Evolutionary conservation across 805 yeast species (phyloP), one percentile per base, ranked within the genome.

Genomic region (Sugiyamaella americana): DNA sequence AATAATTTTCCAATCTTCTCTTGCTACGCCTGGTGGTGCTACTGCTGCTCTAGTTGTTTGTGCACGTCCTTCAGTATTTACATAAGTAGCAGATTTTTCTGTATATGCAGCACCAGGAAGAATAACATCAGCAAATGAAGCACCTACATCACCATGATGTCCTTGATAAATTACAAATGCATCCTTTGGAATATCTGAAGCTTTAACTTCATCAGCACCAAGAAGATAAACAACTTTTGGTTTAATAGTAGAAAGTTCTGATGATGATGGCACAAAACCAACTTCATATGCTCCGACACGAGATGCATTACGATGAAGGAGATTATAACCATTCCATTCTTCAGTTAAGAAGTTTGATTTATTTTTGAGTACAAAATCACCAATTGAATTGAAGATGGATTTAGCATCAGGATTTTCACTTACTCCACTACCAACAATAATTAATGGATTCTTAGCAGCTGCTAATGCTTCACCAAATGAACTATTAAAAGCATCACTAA

Each of bases 131-230:
- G 95, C 95, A 57, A 79, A 76, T 5, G 91, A 80, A 23, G 95
- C 95, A 56, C 95, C 95, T 19, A 76, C 66, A 58, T 86, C 95
- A 69, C 95, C 95, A 67, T 86, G 95, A 67, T 87, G 95, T 47
- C 95, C 95, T 69, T 86, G 87, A 69, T 86, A 86, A 44, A 86
- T 80, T 24, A 87, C 95, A 64, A 86, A 87, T 2, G 95, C 87
- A 63, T 86, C 93, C 64, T 73, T 72, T 55, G 95, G 94, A 57
- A 86, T 78, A 50, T 82, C 83, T 49, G 74, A 68, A 51, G 80
- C 77, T 51, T 73, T 68, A 52, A 85, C 65, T 67, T 87, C 95
- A 65, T 86, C 95, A 30, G 95, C 94, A 37, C 91, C 93, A 46
- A 86, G 73, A 58, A 86, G 72, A 71, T 84, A 87, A 44, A 86